Conservation (phyloP, 2,329 filamentous ascomycete species). For the Aspergillus tamarii region DNA sequence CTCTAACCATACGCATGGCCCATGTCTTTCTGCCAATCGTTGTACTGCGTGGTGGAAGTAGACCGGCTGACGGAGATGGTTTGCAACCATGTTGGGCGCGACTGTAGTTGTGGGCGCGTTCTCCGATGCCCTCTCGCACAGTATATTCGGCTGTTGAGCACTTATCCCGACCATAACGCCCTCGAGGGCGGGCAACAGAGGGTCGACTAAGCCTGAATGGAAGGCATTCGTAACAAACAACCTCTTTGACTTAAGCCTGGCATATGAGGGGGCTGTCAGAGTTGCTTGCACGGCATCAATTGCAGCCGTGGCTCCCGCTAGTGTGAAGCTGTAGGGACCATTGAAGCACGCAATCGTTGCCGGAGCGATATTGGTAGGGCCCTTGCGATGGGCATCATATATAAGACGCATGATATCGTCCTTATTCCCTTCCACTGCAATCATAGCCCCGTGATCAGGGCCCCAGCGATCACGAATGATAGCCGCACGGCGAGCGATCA, state of each 20-base stretch:
- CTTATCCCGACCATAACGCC: constrained; percentile 30
- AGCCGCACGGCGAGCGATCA: constrained; percentile 36
- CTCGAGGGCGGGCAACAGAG: constrained; percentile 32
- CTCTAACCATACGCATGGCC: constrained; percentile 41
- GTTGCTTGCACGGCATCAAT: constrained; percentile 21
- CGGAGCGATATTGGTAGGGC: not conserved
- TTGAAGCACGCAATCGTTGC: constrained; percentile 34
- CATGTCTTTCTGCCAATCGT: constrained; percentile 34
- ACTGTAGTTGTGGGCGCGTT: not conserved
- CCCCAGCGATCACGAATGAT: constrained; percentile 39
- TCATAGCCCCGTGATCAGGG: constrained; percentile 36
- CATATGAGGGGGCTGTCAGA: not conserved
- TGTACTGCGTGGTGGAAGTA: constrained; percentile 50
- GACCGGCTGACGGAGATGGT: constrained; percentile 43
- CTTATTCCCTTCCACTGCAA: constrained; percentile 36
- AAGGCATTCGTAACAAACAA: constrained; percentile 54
- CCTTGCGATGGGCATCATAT: not conserved
- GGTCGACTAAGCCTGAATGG: constrained; percentile 49
- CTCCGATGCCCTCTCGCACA: constrained; percentile 24
- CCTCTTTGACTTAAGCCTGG: constrained; percentile 35
- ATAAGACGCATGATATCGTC: constrained; percentile 4
- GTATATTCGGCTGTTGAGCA: constrained; percentile 38
- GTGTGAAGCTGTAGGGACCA: constrained; percentile 22
- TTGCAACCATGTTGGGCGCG: constrained; percentile 7
- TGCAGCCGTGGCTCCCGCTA: constrained; percentile 24